Evolutionary conservation across 352 stramenopile species (phyloP).

Genomic region (Thalassiosira exigua): DNA sequence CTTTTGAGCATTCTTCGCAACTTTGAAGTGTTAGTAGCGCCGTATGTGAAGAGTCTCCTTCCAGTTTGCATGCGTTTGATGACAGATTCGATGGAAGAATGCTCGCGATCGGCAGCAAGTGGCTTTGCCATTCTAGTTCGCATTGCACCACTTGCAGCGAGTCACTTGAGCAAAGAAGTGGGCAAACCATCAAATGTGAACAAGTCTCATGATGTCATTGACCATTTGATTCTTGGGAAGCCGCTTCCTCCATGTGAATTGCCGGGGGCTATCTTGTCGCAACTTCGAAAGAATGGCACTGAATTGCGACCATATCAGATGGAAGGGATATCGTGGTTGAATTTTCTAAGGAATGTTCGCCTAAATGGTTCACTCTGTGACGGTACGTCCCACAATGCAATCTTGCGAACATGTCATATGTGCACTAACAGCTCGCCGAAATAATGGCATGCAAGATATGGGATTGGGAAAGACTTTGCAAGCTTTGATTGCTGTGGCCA

Average conservation of each 20-base stretch:
- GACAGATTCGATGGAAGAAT: conserved; percentile 70
- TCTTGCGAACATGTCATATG: conserved; percentile 19
- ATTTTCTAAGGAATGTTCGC: conserved; percentile 77
- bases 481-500: conserved; percentile 89
- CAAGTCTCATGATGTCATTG: conserved; percentile 66
- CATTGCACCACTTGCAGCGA: conserved; percentile 67
- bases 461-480: conserved; percentile 92
- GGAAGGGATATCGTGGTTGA: conserved; percentile 83
- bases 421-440: no score
- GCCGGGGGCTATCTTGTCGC: conserved; percentile 43
- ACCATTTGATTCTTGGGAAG: conserved; percentile 84
- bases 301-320: conserved; percentile 79
- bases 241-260: conserved; percentile 70
- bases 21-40: conserved; percentile 50
- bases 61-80: conserved; percentile 80
- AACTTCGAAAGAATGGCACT: conserved; percentile 52
- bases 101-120: conserved; percentile 63
- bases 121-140: conserved; percentile 80
- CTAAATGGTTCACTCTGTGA: conserved; percentile 83
- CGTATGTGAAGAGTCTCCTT: conserved; percentile 73
- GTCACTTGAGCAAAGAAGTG: conserved; percentile 27
- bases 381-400: conserved; percentile 68
- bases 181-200: conserved; percentile 1
- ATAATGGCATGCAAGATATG: neutral
- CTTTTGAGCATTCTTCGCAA: conserved; percentile 63